Evolutionary conservation across 2,329 filamentous ascomycete species (phyloP).

Genomic region (Neobulgaria alba): DNA sequence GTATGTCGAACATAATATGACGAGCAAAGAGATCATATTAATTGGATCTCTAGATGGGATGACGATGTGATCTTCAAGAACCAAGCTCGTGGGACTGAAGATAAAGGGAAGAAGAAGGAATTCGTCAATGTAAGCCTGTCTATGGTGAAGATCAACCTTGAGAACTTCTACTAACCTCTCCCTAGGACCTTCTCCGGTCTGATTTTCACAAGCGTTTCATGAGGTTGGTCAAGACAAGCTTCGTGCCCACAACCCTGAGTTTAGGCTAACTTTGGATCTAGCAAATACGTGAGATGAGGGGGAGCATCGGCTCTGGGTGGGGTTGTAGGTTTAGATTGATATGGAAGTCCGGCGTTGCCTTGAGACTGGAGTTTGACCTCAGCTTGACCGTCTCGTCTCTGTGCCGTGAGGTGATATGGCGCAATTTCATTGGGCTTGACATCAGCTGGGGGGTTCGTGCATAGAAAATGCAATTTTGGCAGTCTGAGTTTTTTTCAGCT

Average conservation of each 20-base stretch:
- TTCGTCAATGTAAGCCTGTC: constrained; percentile 76
- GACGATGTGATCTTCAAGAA: constrained; percentile 99
- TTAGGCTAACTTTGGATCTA: constrained; percentile 18
- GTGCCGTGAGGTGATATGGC: no score
- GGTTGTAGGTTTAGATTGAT: constrained; percentile 5
- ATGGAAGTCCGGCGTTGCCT: constrained; percentile 1
- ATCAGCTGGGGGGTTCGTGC: constrained; percentile 10
- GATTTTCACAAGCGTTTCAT: constrained; percentile 99
- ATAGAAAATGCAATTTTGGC: constrained; percentile 3
- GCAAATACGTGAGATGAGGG: constrained; percentile 30
- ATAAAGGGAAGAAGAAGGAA: constrained; percentile 80
- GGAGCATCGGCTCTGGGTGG: constrained; percentile 5
- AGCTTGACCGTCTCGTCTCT: no score
- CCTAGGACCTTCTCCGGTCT: constrained; percentile 73
- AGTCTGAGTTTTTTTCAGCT: background rate
- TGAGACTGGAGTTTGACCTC: background rate
- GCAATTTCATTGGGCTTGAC: constrained; percentile 4
- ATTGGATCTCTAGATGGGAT: constrained; percentile 65
- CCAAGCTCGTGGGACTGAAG: constrained; percentile 89
- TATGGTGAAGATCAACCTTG: background rate
- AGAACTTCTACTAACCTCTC: constrained; percentile 5
- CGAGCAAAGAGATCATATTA: no score
- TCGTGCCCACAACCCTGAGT: background rate
- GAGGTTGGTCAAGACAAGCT: constrained; percentile 33
- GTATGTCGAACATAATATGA: no score